A percentile compares a stretch with the other conserved stretches of the same genome.
Evolutionary conservation across 139 green algal species (phyloP).

Genomic region (Micractinium sp.): DNA sequence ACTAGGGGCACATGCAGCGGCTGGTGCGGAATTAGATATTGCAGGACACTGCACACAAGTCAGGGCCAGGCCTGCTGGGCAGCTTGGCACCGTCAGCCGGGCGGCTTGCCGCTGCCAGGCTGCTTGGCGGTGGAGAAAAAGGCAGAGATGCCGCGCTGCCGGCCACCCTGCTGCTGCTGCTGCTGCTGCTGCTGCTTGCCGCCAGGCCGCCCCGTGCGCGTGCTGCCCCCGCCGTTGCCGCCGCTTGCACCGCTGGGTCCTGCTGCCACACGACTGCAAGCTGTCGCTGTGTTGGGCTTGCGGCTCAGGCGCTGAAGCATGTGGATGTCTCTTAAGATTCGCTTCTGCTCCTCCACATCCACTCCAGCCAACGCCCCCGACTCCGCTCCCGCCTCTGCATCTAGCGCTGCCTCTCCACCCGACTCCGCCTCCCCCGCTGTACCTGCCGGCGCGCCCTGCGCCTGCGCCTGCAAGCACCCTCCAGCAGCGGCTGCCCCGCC

Average conservation of each 20-base stretch:
- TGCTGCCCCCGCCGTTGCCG: background rate
- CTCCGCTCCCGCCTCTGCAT: background rate
- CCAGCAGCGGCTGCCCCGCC: too few species aligned
- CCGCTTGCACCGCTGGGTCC: background rate
- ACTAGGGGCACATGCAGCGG: background rate
- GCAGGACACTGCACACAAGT: background rate
- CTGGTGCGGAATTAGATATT: background rate
- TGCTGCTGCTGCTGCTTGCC: background rate
- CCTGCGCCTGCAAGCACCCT: background rate
- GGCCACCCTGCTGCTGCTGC: background rate
- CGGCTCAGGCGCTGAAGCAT: slow-evolving; percentile 5
- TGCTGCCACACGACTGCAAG: background rate
- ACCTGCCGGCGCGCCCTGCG: background rate
- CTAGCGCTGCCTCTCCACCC: too few species aligned
- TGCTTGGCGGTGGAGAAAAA: background rate
- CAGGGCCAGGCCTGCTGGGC: background rate
- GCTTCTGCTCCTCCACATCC: background rate
- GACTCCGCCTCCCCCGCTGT: background rate
- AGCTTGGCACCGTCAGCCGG: background rate
- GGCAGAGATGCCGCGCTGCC: background rate
- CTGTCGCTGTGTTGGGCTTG: background rate
- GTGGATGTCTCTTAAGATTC: background rate
- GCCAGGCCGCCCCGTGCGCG: background rate
- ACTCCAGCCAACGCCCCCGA: background rate
- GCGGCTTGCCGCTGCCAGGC: background rate